A percentile compares a stretch with the other conserved stretches of the same genome.
Evolutionary conservation across 2,329 filamentous ascomycete genomes (phyloP).

Genomic region (Curvularia verruculosa): DNA sequence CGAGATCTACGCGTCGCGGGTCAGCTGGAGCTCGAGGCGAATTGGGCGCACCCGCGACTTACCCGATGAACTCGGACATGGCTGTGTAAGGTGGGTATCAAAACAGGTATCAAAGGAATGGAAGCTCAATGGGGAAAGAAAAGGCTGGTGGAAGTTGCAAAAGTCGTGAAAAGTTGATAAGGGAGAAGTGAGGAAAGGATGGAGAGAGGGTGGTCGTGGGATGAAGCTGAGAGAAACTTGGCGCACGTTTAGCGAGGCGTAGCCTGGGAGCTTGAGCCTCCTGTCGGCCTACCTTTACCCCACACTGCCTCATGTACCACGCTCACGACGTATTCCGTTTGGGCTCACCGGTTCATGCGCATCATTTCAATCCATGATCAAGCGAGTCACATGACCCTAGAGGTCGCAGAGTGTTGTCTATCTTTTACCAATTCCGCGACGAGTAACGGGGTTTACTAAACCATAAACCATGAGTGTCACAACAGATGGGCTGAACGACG

Average conservation of each 20-base stretch:
- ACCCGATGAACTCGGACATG: constrained; percentile 69
- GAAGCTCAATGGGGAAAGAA: constrained; percentile 27
- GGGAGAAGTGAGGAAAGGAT: constrained; percentile 17
- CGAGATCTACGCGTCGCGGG: constrained; percentile 68
- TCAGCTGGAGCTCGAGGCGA: constrained; percentile 44
- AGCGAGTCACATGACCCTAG: constrained; percentile 5
- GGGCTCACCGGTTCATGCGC: constrained; percentile 4
- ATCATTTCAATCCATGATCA: neutral
- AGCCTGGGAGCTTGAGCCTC: constrained; percentile 23
- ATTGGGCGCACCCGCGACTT: constrained; percentile 48
- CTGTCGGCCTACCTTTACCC: constrained; percentile 25
- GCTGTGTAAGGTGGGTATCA: constrained; percentile 35
- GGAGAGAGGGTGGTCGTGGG: constrained; percentile 25
- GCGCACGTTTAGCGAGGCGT: constrained; percentile 27
- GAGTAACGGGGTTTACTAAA: neutral
- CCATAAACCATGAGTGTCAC: constrained; percentile 34
- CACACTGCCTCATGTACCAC: constrained; percentile 25
- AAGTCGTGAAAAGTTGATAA: constrained; percentile 22
- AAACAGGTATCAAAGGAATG: constrained; percentile 32
- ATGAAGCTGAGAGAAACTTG: constrained; percentile 28
- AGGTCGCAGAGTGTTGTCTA: constrained; percentile 2
- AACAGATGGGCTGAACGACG: constrained; percentile 32
- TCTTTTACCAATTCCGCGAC: neutral
- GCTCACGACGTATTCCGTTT: neutral
- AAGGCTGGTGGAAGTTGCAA: constrained; percentile 31